A percentile compares a stretch with the other conserved stretches of the same genome.
These are phyloP conservation scores for Mucor sp. DNA, from an alignment of 371 early-diverging fungal species.

Conservation along the genomic window DNA sequence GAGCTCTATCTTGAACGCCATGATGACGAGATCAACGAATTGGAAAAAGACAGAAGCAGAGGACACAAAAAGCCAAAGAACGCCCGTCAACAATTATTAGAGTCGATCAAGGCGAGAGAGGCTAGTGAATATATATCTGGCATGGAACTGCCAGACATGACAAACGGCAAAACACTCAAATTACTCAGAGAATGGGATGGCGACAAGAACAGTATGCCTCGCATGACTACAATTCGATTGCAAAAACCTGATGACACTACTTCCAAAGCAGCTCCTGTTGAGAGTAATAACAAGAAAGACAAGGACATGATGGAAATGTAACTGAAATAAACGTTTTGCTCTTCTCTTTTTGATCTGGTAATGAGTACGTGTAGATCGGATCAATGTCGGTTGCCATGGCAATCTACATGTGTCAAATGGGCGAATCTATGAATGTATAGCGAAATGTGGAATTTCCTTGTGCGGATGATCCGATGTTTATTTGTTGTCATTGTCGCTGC, in stretches of 20 bases:
- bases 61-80: conserved; percentile 54
- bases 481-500: background rate
- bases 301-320: conserved; percentile 12
- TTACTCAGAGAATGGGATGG: conserved; percentile 63
- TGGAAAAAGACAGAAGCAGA: conserved; percentile 48
- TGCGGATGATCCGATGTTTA: conserved; percentile 1
- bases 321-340: background rate
- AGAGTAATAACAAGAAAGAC: background rate
- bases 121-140: conserved; percentile 59
- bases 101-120: conserved; percentile 48
- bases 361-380: background rate
- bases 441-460: background rate
- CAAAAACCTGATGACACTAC: conserved; percentile 3
- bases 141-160: conserved; percentile 62
- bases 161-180: conserved; percentile 56
- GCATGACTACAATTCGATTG: conserved; percentile 34
- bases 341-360: background rate
- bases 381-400: background rate
- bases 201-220: conserved; percentile 52
- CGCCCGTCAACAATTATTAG: conserved; percentile 51
- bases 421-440: background rate
- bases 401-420: background rate
- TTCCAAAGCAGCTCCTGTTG: background rate
- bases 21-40: conserved; percentile 54
- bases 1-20: conserved; percentile 50